A percentile compares a stretch with the other conserved stretches of the same genome.
Evolutionary conservation across 2,329 filamentous ascomycete genomes (phyloP).

Genomic region (Epichloe coenophiala): DNA sequence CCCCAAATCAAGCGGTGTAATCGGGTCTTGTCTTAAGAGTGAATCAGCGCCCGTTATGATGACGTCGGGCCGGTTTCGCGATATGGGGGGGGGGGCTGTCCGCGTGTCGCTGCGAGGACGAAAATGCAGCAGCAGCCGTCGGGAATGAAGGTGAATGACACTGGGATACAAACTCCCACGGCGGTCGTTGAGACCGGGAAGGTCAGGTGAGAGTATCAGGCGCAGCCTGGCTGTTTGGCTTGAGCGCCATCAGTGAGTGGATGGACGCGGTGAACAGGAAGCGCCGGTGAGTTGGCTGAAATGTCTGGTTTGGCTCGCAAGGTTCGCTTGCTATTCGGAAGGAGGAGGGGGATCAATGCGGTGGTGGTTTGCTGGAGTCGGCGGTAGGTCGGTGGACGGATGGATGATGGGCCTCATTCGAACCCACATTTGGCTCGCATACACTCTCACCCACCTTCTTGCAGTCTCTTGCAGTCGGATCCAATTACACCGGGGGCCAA

Average conservation of each 20-base stretch:
- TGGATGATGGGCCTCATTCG: not conserved
- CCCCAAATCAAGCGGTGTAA: not conserved
- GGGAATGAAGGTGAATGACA: not conserved
- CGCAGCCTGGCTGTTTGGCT: not conserved
- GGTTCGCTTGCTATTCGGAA: not conserved
- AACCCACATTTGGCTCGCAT: not conserved
- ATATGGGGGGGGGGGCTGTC: not conserved
- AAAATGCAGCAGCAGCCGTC: not conserved
- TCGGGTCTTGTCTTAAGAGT: not conserved
- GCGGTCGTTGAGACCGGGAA: not conserved
- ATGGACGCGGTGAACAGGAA: too few species aligned
- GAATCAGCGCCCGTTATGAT: not conserved
- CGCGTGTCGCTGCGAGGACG: not conserved
- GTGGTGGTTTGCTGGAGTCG: not conserved
- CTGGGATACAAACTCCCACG: not conserved
- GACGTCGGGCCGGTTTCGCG: not conserved
- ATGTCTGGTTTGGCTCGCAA: not conserved
- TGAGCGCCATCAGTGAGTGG: not conserved
- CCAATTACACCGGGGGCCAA: too few species aligned
- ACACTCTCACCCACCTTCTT: not conserved
- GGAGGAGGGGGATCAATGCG: not conserved
- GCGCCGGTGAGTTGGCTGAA: not conserved
- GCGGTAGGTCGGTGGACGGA: not conserved
- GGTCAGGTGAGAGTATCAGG: not conserved
- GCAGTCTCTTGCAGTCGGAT: not conserved